Conservation (phyloP, 1,284 basidiomycete species). For the Ustilago curta region DNA sequence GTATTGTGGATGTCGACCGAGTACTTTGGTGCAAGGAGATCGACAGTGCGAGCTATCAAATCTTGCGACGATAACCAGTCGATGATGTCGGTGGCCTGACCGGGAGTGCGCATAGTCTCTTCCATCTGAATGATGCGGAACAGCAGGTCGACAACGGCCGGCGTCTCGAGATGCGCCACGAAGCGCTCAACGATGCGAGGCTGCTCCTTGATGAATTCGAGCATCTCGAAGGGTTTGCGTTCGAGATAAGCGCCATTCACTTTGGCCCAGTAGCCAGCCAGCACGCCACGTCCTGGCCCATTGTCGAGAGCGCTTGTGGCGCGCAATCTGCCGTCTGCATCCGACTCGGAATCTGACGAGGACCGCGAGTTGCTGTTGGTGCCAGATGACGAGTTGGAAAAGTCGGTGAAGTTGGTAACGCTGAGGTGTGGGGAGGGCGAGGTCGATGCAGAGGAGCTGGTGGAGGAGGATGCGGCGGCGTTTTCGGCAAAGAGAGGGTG, state of each 20-base stretch:
- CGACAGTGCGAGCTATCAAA: constrained; percentile 84
- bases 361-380: constrained; percentile 30
- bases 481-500: constrained; percentile 64
- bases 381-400: constrained; percentile 18
- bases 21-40: constrained; percentile 83
- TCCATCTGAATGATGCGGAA: constrained; percentile 92
- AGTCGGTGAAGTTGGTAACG: constrained; percentile 47
- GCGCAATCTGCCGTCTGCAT: constrained; percentile 29
- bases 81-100: constrained; percentile 79
- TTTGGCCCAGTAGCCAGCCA: constrained; percentile 77
- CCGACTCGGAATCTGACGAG: constrained; percentile 32
- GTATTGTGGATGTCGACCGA: constrained; percentile 85
- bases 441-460: constrained; percentile 28
- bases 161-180: constrained; percentile 85
- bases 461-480: constrained; percentile 21
- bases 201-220: constrained; percentile 87
- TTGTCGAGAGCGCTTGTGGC: constrained; percentile 66
- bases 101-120: constrained; percentile 77
- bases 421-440: constrained; percentile 47
- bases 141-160: constrained; percentile 91
- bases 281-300: constrained; percentile 71
- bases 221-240: constrained; percentile 93
- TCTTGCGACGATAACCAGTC: constrained; percentile 89
- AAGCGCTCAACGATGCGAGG: constrained; percentile 86
- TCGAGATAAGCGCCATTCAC: constrained; percentile 86